Conservation (phyloP, 163 green algal species). For the Coccomyxa subellipsoidea region DNA sequence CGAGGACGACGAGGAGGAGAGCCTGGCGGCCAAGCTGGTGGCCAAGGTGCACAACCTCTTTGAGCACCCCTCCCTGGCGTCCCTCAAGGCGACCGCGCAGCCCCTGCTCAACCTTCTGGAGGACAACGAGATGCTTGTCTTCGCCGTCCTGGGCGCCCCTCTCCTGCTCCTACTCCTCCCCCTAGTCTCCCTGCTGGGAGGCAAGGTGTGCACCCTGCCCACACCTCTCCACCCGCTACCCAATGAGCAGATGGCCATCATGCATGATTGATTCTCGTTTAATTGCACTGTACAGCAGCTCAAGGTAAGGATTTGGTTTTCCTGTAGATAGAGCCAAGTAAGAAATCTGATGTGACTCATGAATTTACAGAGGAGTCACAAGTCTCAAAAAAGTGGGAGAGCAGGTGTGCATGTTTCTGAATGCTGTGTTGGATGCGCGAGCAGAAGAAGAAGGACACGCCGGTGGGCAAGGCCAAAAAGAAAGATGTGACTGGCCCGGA, state of each 20-base stretch:
- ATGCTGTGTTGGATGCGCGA: neutral
- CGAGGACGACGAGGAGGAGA: slow-evolving; percentile 26
- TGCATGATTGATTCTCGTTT: too few species aligned
- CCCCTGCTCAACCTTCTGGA: slow-evolving; percentile 25
- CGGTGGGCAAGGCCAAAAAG: slow-evolving; percentile 32
- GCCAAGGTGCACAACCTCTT: neutral
- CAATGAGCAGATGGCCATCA: too few species aligned
- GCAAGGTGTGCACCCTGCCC: neutral
- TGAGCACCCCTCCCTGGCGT: slow-evolving; percentile 13
- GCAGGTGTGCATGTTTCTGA: neutral
- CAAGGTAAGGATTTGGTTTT: too few species aligned
- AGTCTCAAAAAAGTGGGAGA: neutral
- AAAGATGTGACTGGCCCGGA: slow-evolving; percentile 6
- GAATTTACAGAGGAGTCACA: too few species aligned
- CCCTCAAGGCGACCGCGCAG: slow-evolving; percentile 10
- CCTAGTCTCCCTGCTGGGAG: neutral
- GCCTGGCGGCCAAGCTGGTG: slow-evolving; percentile 26
- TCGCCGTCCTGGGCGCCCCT: slow-evolving; percentile 20
- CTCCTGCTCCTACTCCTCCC: slow-evolving; percentile 18
- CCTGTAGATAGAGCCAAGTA: too few species aligned
- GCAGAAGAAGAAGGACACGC: slow-evolving; percentile 13
- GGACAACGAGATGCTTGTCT: slow-evolving; percentile 11
- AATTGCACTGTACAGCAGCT: too few species aligned
- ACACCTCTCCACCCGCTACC: too few species aligned
- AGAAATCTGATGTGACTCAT: too few species aligned